Conservation (phyloP, 2,329 filamentous ascomycete species). For the Seiridium cupressi region DNA sequence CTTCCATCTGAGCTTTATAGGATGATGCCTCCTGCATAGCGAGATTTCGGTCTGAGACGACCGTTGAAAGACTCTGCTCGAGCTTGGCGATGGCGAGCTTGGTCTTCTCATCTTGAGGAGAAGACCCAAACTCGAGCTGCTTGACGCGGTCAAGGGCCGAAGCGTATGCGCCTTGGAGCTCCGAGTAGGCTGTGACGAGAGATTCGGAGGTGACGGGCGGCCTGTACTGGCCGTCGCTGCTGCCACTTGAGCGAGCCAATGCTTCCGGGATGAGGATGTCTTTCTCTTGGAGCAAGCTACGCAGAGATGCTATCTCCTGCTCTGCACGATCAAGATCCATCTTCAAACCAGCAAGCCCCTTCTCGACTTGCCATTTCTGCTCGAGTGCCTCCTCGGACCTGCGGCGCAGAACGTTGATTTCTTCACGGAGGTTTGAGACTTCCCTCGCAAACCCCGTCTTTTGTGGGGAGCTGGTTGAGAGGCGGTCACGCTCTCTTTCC, state of each 20-base stretch:
- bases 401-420: slow-evolving; percentile 79
- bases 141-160: slow-evolving; percentile 67
- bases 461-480: slow-evolving; percentile 66
- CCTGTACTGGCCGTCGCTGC: slow-evolving; percentile 34
- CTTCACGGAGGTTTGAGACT: slow-evolving; percentile 73
- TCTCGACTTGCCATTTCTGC: slow-evolving; percentile 95
- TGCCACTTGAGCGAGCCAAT: slow-evolving; percentile 42
- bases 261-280: slow-evolving; percentile 73
- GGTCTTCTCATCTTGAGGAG: slow-evolving; percentile 55
- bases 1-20: slow-evolving; percentile 61
- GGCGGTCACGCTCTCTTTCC: slow-evolving; percentile 74
- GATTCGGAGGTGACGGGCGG: slow-evolving; percentile 65
- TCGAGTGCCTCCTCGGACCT: slow-evolving; percentile 92
- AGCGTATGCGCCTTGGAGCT: slow-evolving; percentile 70
- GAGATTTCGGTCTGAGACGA: slow-evolving; percentile 71
- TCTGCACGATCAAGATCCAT: slow-evolving; percentile 97
- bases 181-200: slow-evolving; percentile 70
- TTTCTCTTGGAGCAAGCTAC: slow-evolving; percentile 74
- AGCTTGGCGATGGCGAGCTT: slow-evolving; percentile 62
- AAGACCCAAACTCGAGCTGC: slow-evolving; percentile 53
- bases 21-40: slow-evolving; percentile 63
- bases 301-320: slow-evolving; percentile 84
- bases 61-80: slow-evolving; percentile 66
- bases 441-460: slow-evolving; percentile 82
- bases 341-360: slow-evolving; percentile 82